Base-by-base conservation (phyloP, 192 early-diverging fungal genomes). In the Coemansia sp. region DNA sequence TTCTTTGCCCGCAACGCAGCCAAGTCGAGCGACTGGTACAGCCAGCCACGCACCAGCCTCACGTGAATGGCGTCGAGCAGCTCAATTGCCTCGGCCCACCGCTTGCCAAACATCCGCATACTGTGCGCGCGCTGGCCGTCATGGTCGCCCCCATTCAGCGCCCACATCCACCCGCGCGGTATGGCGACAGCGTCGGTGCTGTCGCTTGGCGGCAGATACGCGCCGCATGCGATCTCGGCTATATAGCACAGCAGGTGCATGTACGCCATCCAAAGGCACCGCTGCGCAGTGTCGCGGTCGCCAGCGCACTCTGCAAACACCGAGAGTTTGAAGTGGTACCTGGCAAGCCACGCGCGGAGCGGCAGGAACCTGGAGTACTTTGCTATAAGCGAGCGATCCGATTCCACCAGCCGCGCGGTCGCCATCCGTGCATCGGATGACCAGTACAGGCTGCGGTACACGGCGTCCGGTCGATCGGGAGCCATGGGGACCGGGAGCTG, bases 311-410 rank as follows among this genome's bases (percentile, higher is more conserved):
- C 78, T 9, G 78, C 73, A 42, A 66, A 66, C 22, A 71, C 43
- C 14, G 64, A 62, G 56, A 75, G 20, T 56, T 81, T 81, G 56
- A 69, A 75, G 20, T 81, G 70, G 41, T 81, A 81, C 48, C 78
- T 61, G 33, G 29, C 70, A n/a, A 75, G 70, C 78, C 73, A 81
- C 5, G 53, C 73, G 2, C 78, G 70, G 66, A 81, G n/a, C 4
- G 78, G 73, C 50, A 75, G 34, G 17, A 62, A 63, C 38, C 73
- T 46, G 4, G 66, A 63, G 34, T 48, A 75, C 52, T 55, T 46
- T 5, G 48, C n/a, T 13, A 69, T 52, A 15, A 79, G 46, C 32
- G 38, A 48, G 0, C 61, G 14, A 2, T 67, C 69, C 25, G 62
- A 34, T 23, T 13, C 41, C 33, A 19, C 0, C 8, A 33, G 53